Evolutionary conservation across 495 filamentous ascomycete genomes (phyloP), one percentile per base, ranked within the genome.

Genomic region (Aspergillus kassunensis): DNA sequence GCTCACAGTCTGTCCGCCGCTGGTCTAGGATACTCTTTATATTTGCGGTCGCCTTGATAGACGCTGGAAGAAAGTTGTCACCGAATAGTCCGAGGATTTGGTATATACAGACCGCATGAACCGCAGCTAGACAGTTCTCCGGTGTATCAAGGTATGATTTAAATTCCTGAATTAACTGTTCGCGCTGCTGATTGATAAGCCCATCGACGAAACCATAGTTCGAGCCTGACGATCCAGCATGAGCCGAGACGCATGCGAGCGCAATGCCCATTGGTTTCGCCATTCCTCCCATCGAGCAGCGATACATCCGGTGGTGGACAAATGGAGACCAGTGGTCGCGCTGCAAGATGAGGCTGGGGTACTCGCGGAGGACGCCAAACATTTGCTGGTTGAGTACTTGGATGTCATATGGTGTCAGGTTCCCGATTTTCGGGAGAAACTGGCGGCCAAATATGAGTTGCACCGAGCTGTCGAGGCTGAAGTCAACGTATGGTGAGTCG

Each of bases 41-140:
- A 4, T 10, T 16, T 1, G 3, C 20, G 1, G 44, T 23, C 41
- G 18, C 33, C 6, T 25, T 31, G 1, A 51, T 30, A 16, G 36
- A 16, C 2, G 47, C 48, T 1, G 53, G 41, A 0, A 47, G n/a
- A 23, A 47, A 51, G 4, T 35, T 48, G 13, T 54, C 49, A 9
- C 54, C 57, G 37, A 60, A 51, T 9, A 60, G 27, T 0, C 54
- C 53, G n/a, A 56, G 36, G 6, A 56, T 51, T 42, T 60, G 57
- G 31, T 60, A 54, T 1, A 60, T 21, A n/a, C 57, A 60, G 12
- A 60, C 41, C 2, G 53, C 54, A 34, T 60, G 57, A 7, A 60
- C 21, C 1, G 57, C 49, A 6, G 53, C 54, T 4, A 60, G 41
- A 41, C 53, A 60, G 6, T 46, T 53, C 29, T 56, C 53, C 24